Conservation (phyloP, 352 stramenopile genomes). For the Globisporangium okanoganense region DNA sequence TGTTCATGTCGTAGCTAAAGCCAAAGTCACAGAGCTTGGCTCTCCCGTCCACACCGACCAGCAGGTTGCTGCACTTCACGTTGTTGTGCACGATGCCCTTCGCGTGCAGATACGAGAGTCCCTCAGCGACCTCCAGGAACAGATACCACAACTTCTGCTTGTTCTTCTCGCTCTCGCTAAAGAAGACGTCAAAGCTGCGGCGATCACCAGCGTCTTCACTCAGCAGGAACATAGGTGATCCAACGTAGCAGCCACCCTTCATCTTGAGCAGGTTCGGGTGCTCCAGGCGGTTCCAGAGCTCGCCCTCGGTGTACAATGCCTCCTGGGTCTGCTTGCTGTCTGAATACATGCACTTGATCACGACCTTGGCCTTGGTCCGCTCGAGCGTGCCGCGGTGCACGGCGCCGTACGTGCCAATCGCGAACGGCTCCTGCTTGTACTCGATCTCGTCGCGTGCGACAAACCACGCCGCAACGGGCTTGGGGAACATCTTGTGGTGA, state of each 20-base stretch:
- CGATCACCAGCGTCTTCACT: conserved; percentile 22
- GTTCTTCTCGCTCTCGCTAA: conserved; percentile 1
- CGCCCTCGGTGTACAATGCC: conserved; percentile 19
- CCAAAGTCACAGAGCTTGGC: conserved; percentile 27
- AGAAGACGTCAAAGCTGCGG: conserved; percentile 20
- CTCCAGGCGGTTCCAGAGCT: conserved; percentile 24
- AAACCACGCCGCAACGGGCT: not conserved
- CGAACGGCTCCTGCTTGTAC: conserved; percentile 16
- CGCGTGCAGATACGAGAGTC: conserved; percentile 31
- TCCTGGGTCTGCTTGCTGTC: conserved; percentile 16
- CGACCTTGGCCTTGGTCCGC: conserved; percentile 21
- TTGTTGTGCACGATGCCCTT: conserved; percentile 30
- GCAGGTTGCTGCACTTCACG: conserved; percentile 29
- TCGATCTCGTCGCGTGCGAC: conserved; percentile 5
- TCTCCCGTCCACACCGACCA: conserved; percentile 24
- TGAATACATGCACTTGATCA: conserved; percentile 27
- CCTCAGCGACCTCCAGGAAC: conserved; percentile 20
- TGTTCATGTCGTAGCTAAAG: conserved; percentile 13
- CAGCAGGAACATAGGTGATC: conserved; percentile 20
- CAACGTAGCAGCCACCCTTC: conserved; percentile 23
- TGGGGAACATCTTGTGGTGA: not conserved
- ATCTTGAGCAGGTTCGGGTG: conserved; percentile 28
- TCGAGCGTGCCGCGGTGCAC: conserved; percentile 22
- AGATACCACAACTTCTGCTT: conserved; percentile 5
- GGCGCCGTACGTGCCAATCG: conserved; percentile 26